Percentiles rank a stretch among this genome's conserved stretches.
Evolutionary conservation across 2,329 filamentous ascomycete species (phyloP).

Genomic region (Chaetomiaceae sp.): DNA sequence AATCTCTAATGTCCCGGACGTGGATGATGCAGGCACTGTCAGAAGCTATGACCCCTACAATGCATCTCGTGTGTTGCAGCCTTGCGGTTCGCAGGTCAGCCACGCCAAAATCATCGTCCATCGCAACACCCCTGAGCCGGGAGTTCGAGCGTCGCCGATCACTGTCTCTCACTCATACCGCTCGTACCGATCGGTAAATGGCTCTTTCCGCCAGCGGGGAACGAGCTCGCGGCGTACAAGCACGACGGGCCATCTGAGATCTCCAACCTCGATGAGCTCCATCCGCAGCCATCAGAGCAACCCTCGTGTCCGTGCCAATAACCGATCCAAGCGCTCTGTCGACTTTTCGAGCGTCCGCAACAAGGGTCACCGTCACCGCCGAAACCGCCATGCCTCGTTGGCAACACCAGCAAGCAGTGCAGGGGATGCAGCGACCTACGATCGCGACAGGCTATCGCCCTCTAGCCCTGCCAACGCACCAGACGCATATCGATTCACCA

Average conservation of each 20-base stretch:
- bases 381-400: slow-evolving; percentile 19
- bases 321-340: slow-evolving; percentile 50
- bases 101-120: slow-evolving; percentile 68
- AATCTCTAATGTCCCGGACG: slow-evolving; percentile 57
- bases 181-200: slow-evolving; percentile 25
- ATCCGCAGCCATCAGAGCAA: slow-evolving; percentile 45
- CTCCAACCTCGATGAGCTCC: slow-evolving; percentile 45
- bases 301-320: slow-evolving; percentile 39
- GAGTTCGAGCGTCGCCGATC: slow-evolving; percentile 32
- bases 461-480: slow-evolving; percentile 23
- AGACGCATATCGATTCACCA: not conserved
- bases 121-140: slow-evolving; percentile 40
- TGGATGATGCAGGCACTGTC: slow-evolving; percentile 44
- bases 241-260: slow-evolving; percentile 31
- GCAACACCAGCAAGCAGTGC: slow-evolving; percentile 29
- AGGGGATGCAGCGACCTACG: slow-evolving; percentile 29
- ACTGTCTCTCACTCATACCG: slow-evolving; percentile 32
- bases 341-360: slow-evolving; percentile 50
- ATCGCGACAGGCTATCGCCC: slow-evolving; percentile 25
- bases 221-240: slow-evolving; percentile 34
- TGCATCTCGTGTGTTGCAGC: slow-evolving; percentile 53
- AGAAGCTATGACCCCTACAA: slow-evolving; percentile 82
- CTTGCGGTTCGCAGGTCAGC: slow-evolving; percentile 46
- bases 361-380: slow-evolving; percentile 15
- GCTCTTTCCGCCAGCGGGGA: slow-evolving; percentile 27